These are phyloP conservation scores for Tuber brumale DNA, from an alignment of 495 filamentous ascomycete genomes.

Conservation along the genomic window DNA sequence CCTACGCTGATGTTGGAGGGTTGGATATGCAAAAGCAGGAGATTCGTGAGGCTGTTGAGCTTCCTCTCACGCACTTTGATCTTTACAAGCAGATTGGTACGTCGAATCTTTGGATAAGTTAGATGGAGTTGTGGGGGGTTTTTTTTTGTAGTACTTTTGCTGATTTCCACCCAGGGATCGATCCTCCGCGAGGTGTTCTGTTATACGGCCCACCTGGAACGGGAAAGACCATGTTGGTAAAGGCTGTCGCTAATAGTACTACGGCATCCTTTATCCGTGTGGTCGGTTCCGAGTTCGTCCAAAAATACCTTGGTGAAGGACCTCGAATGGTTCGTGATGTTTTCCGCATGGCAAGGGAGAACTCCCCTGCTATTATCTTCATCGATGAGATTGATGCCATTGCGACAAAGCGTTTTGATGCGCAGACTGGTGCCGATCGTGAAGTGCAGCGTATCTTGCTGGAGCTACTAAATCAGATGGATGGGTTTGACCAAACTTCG, in stretches of 20 bases:
- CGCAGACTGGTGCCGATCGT: constrained; percentile 92
- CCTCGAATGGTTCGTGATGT: constrained; percentile 98
- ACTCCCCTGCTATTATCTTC: constrained; percentile 97
- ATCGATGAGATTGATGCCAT: constrained; percentile 99
- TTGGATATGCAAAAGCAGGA: constrained; percentile 99
- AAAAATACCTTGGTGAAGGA: constrained; percentile 96
- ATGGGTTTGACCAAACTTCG: constrained; percentile 95
- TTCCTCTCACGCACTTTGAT: constrained; percentile 94
- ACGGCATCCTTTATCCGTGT: constrained; percentile 98
- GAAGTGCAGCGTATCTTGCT: constrained; percentile 97
- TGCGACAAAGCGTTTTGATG: constrained; percentile 97
- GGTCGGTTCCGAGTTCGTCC: constrained; percentile 95
- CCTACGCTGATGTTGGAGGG: constrained; percentile 94
- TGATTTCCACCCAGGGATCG: constrained; percentile 61
- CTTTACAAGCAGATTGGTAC: constrained; percentile 90
- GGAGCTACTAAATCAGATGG: constrained; percentile 98
- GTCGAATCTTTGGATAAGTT: constrained; percentile 20
- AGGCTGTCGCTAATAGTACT: constrained; percentile 95
- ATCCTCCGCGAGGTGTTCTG: constrained; percentile 90
- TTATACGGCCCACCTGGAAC: constrained; percentile 95
- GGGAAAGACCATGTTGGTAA: constrained; percentile 98
- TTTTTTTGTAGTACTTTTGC: constrained; percentile 7
- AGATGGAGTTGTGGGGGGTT: background rate
- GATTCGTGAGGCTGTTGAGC: constrained; percentile 92
- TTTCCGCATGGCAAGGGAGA: constrained; percentile 97